These are phyloP conservation scores for Diaporthe aspalathi DNA, from an alignment of 2,329 filamentous ascomycete species.

Conservation along the genomic window DNA sequence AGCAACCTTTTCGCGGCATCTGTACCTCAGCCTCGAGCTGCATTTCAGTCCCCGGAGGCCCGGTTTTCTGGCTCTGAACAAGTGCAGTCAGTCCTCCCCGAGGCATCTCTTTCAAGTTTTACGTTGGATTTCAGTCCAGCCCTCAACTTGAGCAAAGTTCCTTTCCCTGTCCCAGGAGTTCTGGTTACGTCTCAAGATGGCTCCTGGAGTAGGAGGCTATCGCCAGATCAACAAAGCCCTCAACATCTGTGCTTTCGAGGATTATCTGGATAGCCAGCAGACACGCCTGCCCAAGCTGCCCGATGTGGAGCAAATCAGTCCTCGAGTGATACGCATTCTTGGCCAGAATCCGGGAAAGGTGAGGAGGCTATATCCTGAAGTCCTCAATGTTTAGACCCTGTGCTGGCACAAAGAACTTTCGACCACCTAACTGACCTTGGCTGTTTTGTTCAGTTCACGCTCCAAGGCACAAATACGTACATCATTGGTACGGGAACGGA, in stretches of 20 bases:
- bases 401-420: no score
- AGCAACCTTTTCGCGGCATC: no score
- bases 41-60: no score
- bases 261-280: conserved; percentile 57
- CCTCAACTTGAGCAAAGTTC: no score
- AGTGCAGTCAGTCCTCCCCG: no score
- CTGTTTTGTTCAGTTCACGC: conserved; percentile 55
- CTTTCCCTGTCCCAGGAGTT: no score
- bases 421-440: no score
- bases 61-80: no score
- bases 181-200: conserved; percentile 11
- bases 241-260: conserved; percentile 60
- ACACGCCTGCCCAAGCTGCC: conserved; percentile 49
- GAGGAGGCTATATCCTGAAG: conserved; percentile 11
- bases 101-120: no score
- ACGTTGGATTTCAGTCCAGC: no score
- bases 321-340: conserved; percentile 55
- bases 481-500: conserved; percentile 72
- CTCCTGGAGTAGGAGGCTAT: conserved; percentile 49
- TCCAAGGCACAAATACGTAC: conserved; percentile 81
- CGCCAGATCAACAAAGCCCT: conserved; percentile 60
- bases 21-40: no score
- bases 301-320: conserved; percentile 51
- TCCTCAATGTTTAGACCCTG: no score
- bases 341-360: conserved; percentile 58